Base-by-base conservation (phyloP, 352 stramenopile species). In the Phytophthora citricola region DNA sequence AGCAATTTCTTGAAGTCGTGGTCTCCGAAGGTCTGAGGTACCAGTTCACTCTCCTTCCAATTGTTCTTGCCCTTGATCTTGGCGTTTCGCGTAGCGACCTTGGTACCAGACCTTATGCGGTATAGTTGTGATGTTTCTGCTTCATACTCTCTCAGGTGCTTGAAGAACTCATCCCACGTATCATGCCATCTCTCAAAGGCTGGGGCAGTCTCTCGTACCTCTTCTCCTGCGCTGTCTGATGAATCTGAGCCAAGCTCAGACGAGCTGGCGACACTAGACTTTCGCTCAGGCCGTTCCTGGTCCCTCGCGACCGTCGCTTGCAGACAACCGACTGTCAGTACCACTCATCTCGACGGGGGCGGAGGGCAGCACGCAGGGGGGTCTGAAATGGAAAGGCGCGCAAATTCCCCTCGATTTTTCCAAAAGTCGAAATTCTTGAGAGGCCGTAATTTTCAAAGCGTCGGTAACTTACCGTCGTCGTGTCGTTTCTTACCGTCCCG, bases 1-100 rank as follows among this genome's bases (percentile, higher is more conserved):
- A 63, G 6, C 3, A 56, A 15, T 15, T 56, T 55, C 29, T 56
- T 56, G 34, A 50, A 50, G 45, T 63, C n/a, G n/a, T n/a, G 49
- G 11, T 49, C 34, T 1, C 34, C 45, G 50, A 56, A 51, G 0
- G 5, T 15, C 26, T 55, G 45, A 12, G 56, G 56, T 4, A 55
- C 27, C 7, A 63, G 4, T 32, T 63, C 45, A 3, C 7, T 5
- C 4, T 32, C 4, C 4, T 14, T 51, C 46, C 57, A 57, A 9
- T 26, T 64, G 26, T 57, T 57, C 26, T 64, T 64, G 0, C 2
- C 1, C 26, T 39, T 49, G 2, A 44, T 64, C 4, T 45, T 22
- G 10, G 26, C 7, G 14, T 51, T 57, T 3, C 57, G 7, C 9
- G 38, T 2, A 3, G 44, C 11, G 0, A 15, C 24, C 2, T 63